phyloP scores from a whole-genome alignment of 352 stramenopile species.

The Pythium sp. region DNA sequence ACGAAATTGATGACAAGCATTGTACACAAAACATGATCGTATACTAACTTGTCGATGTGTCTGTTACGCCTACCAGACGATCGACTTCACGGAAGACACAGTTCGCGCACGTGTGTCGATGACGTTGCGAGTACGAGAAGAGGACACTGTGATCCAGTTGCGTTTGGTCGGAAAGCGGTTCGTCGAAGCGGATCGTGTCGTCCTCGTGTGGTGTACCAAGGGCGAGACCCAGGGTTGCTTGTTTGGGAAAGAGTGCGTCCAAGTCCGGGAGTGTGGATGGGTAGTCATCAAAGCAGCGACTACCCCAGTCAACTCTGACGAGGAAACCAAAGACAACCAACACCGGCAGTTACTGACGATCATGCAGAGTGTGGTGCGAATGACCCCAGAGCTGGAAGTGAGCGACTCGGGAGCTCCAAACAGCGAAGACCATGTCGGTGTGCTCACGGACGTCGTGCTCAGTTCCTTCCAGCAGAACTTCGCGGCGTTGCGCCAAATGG shows the following conservation, averaged over 20 bases:
- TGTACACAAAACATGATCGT: too few species aligned
- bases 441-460: constrained; percentile 10
- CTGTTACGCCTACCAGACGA: neutral
- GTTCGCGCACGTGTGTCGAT: constrained; percentile 1
- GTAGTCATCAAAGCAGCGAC: neutral
- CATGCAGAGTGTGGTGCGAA: constrained; percentile 9
- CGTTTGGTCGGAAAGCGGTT: constrained; percentile 7
- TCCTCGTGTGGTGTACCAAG: constrained; percentile 1
- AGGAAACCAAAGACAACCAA: neutral
- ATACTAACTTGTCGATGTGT: neutral
- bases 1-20: neutral
- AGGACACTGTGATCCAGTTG: neutral
- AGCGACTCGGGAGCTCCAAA: neutral
- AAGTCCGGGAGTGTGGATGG: constrained; percentile 7
- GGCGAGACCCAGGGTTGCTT: constrained; percentile 2
- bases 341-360: neutral
- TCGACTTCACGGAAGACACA: constrained; percentile 2
- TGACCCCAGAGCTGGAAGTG: constrained; percentile 7
- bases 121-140: neutral
- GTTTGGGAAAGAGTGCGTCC: constrained; percentile 3
- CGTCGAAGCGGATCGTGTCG: constrained; percentile 8
- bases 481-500: constrained; percentile 6
- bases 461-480: constrained; percentile 11
- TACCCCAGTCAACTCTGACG: neutral
- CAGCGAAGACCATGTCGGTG: neutral